Evolutionary conservation across 164 flowering plant species (phyloP).

Genomic region (Aristolochia fimbriata): DNA sequence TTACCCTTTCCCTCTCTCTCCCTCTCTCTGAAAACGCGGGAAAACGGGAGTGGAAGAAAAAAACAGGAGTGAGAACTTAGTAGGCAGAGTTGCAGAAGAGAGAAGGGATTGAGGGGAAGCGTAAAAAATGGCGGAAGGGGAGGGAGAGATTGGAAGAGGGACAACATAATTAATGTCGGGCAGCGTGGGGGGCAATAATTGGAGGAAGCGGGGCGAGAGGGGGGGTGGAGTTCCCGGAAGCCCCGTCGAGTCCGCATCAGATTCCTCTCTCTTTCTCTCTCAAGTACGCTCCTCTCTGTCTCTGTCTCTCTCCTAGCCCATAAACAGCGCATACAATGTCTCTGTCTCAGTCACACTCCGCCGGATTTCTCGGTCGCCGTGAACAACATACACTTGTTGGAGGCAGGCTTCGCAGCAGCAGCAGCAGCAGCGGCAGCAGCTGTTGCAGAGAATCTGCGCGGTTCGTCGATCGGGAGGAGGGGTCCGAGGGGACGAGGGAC

Average conservation of each 20-base stretch:
- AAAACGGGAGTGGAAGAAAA: background rate
- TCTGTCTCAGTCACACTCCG: too few relatives aligned
- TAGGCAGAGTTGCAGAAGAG: background rate
- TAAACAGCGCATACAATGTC: background rate
- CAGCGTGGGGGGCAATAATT: constrained; percentile 38
- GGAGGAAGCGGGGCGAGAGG: background rate
- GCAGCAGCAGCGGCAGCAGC: too few relatives aligned
- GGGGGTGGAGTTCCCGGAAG: background rate
- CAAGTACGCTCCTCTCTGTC: background rate
- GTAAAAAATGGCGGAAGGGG: background rate
- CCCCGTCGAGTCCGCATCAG: constrained; percentile 1
- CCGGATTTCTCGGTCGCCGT: too few relatives aligned
- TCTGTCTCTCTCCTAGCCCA: too few relatives aligned
- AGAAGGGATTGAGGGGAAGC: background rate
- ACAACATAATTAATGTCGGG: constrained; percentile 29
- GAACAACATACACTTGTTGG: too few relatives aligned
- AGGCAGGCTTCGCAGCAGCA: too few relatives aligned
- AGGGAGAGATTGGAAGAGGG: background rate
- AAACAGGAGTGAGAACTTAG: background rate
- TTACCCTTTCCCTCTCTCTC: background rate
- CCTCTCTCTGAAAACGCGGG: background rate
- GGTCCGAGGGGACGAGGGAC: too few relatives aligned
- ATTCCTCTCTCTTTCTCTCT: too few relatives aligned
- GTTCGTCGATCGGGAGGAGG: too few relatives aligned
- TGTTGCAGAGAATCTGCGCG: too few relatives aligned